Base-by-base conservation (phyloP, 768 basidiomycete species). In the Peribolospora baueri region DNA sequence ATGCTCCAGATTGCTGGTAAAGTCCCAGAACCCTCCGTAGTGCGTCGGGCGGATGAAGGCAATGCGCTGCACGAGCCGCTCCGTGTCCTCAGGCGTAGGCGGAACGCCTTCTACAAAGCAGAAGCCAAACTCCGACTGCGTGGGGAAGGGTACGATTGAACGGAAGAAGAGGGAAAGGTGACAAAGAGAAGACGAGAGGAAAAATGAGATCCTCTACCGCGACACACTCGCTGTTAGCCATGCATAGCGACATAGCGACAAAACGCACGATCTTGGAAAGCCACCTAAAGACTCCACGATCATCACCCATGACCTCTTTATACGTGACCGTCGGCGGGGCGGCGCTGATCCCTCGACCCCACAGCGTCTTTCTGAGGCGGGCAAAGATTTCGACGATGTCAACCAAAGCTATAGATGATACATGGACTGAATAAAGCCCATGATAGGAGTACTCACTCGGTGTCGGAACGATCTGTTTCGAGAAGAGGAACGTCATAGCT, bases 21-120 rank as follows among this genome's bases (percentile, higher is more conserved):
- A 91, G 63, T 95, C 86, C 90, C 91, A 98, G 68, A 95, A 90
- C 56, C 78, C 79, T 42, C 90, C 91, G 62, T 97, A 80, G 52
- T 81, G 79, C 0, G 91, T 95, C 67, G 91, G 80, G 48, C 90
- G 76, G 56, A 93, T 88, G 62, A 83, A 84, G 3, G 78, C 81
- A 57, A 97, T 86, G 42, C 81, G 75, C 55, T 74, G 66, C 8
- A 78, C 72, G 1, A 95, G 71, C 59, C 74, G 70, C 64, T 95
- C 85, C 0, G 91, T 98, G 3, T 78, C 83, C 65, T 87, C 80
- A 5, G 83, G 74, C 0, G 80, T 84, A 0, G 74, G 65, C 3
- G 88, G 85, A 9, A 91, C 81, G 8, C 78, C 84, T 11, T 77
- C 72, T 6, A 95, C 73, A 58, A 93, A 82, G 54, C 80, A 86